Base-by-base conservation (phyloP, 768 basidiomycete genomes). In the Tulasnella sp. region DNA sequence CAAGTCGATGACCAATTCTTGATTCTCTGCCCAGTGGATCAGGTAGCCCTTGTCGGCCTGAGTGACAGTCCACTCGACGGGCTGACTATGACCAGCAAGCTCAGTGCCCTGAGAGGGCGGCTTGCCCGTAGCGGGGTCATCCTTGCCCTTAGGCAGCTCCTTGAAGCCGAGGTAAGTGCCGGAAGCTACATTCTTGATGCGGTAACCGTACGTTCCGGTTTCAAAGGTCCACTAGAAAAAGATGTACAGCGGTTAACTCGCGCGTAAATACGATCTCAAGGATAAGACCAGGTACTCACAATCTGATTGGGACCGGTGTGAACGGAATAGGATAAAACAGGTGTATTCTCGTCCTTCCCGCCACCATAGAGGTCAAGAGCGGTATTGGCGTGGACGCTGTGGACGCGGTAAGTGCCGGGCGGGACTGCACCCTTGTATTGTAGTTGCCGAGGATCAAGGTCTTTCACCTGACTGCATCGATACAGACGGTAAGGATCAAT, bases 341-440 rank as follows among this genome's bases (percentile, higher is more conserved):
- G n/a, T 4, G 77, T 78, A 69, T 58, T 24, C 16, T 78, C 77
- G 37, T 40, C 22, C 3, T 11, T 16, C 18, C 16, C 34, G 31
- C 54, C 58, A 31, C 41, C 41, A 12, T 22, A 42, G 16, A 79
- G 69, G 12, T 73, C 78, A 20, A 72, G 60, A 42, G 78, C 78
- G 40, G 78, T 79, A n/a, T 60, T 60, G 34, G 78, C n/a, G 69
- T n/a, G 48, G 41, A 31, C 3, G 78, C 73, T 79, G 40, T 37
- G 60, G 41, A 79, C 16, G 78, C 40, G 24, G 44, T 79, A 79
- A 31, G 12, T 73, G 34, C 78, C 78, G 18, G 78, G 1, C 22
- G 40, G 34, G 28, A 79, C 37, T 9, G 78, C 42, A 12, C 78
- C 78, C 18, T 24, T 22, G 50, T 79, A 79, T 37, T 50, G n/a